These are phyloP conservation scores for Lasiosphaeria ovina DNA, from an alignment of 495 filamentous ascomycete genomes.

Conservation along the genomic window DNA sequence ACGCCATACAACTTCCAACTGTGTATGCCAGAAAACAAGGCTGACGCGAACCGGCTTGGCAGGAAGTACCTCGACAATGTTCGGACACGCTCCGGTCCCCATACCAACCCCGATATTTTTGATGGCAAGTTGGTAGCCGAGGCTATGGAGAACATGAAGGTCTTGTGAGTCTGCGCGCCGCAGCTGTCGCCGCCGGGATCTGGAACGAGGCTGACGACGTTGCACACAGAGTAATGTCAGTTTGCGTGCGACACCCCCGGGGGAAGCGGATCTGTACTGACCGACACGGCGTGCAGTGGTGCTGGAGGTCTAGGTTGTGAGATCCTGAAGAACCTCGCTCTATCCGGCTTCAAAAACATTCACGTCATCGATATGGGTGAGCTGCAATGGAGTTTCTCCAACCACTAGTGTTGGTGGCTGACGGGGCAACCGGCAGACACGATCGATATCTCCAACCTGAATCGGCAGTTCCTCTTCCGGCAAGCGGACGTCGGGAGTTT, in stretches of 20 bases:
- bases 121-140: conserved; percentile 60
- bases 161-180: conserved; percentile 23
- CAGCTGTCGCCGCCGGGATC: neutral
- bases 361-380: conserved; percentile 93
- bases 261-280: conserved; percentile 43
- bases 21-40: neutral
- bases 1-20: neutral
- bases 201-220: neutral
- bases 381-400: neutral
- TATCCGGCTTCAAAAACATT: conserved; percentile 94
- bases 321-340: conserved; percentile 91
- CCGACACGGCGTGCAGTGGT: conserved; percentile 41
- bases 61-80: conserved; percentile 80
- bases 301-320: conserved; percentile 96
- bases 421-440: conserved; percentile 55
- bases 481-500: conserved; percentile 86
- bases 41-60: conserved; percentile 1
- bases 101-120: conserved; percentile 68
- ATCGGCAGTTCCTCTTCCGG: conserved; percentile 96
- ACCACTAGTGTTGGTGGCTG: neutral
- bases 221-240: conserved; percentile 26
- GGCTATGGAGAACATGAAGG: conserved; percentile 51
- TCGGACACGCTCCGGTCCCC: conserved; percentile 72
- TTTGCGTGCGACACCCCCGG: conserved; percentile 5
- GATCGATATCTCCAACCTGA: conserved; percentile 97